Percentiles rank a stretch among this genome's conserved stretches.
Evolutionary conservation across 208 protist species (phyloP).

Genomic region (Leishmania major): DNA sequence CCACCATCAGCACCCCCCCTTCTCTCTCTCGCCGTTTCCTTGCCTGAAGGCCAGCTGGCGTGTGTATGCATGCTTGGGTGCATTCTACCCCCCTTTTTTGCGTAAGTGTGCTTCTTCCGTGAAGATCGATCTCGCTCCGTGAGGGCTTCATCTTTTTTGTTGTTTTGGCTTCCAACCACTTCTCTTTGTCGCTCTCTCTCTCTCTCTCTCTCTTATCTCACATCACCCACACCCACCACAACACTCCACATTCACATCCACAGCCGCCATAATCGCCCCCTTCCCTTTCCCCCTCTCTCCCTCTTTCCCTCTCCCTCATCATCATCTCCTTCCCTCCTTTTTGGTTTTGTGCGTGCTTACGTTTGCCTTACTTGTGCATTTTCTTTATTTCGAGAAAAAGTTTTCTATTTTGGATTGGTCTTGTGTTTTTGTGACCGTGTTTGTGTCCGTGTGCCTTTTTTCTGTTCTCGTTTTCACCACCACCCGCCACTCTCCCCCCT

Average conservation of each 20-base stretch:
- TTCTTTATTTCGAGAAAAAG: background rate
- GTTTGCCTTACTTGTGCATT: background rate
- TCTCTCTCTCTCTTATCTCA: background rate
- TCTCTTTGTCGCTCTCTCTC: background rate
- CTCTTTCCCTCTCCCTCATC: background rate
- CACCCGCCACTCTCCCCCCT: background rate
- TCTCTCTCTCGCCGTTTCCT: slow-evolving; percentile 7
- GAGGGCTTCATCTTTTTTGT: slow-evolving; percentile 20
- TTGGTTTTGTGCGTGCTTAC: background rate
- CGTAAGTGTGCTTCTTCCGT: slow-evolving; percentile 18
- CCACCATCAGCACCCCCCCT: background rate
- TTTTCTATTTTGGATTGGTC: too few relatives aligned
- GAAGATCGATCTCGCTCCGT: slow-evolving; percentile 4
- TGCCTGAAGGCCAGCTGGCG: background rate
- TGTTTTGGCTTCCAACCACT: background rate
- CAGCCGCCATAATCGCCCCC: background rate
- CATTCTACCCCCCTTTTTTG: slow-evolving; percentile 5
- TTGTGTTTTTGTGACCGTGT: too few relatives aligned
- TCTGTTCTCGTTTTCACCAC: too few relatives aligned
- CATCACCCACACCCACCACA: background rate
- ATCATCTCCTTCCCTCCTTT: background rate
- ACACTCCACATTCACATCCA: too few relatives aligned
- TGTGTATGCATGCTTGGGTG: slow-evolving; percentile 3
- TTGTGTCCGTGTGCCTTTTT: too few relatives aligned
- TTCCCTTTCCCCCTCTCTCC: too few relatives aligned